Conservation (phyloP, 2,329 filamentous ascomycete species). For the Pseudocercospora vitis region DNA sequence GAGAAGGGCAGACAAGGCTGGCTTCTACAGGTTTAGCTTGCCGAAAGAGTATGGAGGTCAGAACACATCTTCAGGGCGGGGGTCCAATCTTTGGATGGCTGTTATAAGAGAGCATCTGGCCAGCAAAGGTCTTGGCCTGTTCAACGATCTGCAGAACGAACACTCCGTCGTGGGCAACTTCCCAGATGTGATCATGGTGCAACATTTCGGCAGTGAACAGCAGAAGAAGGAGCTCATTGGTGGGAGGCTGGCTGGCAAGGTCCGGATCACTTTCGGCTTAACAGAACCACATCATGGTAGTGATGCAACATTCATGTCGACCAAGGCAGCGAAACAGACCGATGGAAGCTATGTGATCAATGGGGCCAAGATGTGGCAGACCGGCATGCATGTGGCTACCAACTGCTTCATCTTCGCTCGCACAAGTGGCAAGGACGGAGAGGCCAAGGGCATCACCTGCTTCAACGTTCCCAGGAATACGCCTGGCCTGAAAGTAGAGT, state of each 20-base stretch:
- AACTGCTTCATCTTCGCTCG: slow-evolving; percentile 64
- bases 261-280: slow-evolving; percentile 61
- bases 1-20: slow-evolving; percentile 57
- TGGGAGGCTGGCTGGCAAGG: slow-evolving; percentile 53
- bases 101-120: slow-evolving; percentile 61
- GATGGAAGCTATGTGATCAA: slow-evolving; percentile 56
- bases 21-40: slow-evolving; percentile 61
- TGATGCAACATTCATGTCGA: slow-evolving; percentile 64
- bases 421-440: slow-evolving; percentile 55
- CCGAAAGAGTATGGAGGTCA: slow-evolving; percentile 58
- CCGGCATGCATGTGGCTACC: slow-evolving; percentile 61
- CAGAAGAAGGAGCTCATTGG: slow-evolving; percentile 58
- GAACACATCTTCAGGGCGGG: slow-evolving; percentile 44
- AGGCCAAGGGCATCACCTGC: slow-evolving; percentile 59
- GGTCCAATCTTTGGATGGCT: slow-evolving; percentile 63
- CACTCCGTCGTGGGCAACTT: slow-evolving; percentile 64
- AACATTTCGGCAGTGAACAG: slow-evolving; percentile 57
- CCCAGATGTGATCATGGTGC: slow-evolving; percentile 62
- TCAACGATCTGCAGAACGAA: slow-evolving; percentile 65
- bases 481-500: slow-evolving; percentile 55
- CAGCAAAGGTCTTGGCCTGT: slow-evolving; percentile 59
- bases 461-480: slow-evolving; percentile 59
- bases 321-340: slow-evolving; percentile 49
- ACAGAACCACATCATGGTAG: slow-evolving; percentile 63
- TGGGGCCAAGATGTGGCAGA: slow-evolving; percentile 66